Evolutionary conservation across 495 filamentous ascomycete genomes (phyloP).

Genomic region (Corynascus novoguineensis): DNA sequence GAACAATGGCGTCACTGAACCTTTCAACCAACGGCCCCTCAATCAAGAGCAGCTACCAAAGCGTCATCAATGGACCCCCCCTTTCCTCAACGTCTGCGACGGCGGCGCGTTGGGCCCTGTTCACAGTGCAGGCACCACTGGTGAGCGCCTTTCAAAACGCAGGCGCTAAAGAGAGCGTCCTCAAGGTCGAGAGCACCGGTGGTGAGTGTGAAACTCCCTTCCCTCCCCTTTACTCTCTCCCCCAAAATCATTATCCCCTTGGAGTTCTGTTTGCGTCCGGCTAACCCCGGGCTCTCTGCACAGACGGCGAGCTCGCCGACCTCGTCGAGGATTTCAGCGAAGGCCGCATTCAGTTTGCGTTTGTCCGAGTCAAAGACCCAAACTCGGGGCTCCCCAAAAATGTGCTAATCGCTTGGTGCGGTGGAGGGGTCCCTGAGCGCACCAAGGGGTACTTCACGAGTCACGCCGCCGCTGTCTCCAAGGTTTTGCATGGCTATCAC

Average conservation of each 20-base stretch:
- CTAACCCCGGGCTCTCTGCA: conserved; percentile 8
- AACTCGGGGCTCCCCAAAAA: conserved; percentile 89
- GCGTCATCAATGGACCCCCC: conserved; percentile 67
- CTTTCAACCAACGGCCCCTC: conserved; percentile 84
- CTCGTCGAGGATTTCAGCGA: conserved; percentile 98
- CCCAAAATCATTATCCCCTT: too few species aligned
- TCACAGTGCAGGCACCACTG: conserved; percentile 83
- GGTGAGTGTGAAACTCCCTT: conserved; percentile 47
- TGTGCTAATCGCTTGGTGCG: conserved; percentile 94
- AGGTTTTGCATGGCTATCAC: conserved; percentile 92
- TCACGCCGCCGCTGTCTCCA: conserved; percentile 80
- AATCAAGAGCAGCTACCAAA: conserved; percentile 87
- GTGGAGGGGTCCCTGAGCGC: conserved; percentile 94
- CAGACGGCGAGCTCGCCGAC: conserved; percentile 90
- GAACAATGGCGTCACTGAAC: conserved; percentile 86
- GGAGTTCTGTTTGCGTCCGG: neutral
- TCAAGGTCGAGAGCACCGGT: conserved; percentile 90
- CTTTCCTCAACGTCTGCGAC: conserved; percentile 55
- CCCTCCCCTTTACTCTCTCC: neutral
- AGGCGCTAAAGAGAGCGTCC: conserved; percentile 79
- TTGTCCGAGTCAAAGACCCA: conserved; percentile 90
- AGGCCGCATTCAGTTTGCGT: conserved; percentile 93
- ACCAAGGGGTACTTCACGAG: conserved; percentile 98
- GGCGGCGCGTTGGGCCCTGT: conserved; percentile 76
- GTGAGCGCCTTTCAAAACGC: conserved; percentile 85